Percentiles rank a stretch among this genome's conserved stretches.
Conservation (phyloP, 768 basidiomycete genomes). For the Boletus fagicola region DNA sequence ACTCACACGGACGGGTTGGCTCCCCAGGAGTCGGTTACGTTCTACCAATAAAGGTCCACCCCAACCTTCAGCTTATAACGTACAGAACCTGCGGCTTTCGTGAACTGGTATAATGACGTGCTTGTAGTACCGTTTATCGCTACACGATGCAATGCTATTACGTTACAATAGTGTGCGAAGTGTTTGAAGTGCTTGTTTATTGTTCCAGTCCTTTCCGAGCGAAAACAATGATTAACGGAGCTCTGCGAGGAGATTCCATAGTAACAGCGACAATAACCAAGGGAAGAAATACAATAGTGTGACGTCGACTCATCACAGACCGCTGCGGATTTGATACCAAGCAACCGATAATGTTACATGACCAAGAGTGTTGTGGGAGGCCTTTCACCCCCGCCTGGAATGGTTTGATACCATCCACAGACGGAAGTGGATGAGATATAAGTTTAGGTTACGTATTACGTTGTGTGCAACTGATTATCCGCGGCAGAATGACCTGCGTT, state of each 20-base stretch:
- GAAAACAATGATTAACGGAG: constrained; percentile 8
- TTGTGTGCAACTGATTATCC: constrained; percentile 26
- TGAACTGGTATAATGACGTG: constrained; percentile 13
- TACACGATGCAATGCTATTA: constrained; percentile 4
- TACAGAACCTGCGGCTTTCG: constrained; percentile 18
- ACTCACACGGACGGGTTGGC: constrained; percentile 36
- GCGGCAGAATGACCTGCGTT: constrained; percentile 31
- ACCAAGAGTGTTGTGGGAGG: constrained; percentile 25
- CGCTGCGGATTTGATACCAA: constrained; percentile 17
- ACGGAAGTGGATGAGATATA: constrained; percentile 20
- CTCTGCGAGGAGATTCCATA: constrained; percentile 1
- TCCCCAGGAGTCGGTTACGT: constrained; percentile 23
- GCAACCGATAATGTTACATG: constrained; percentile 26
- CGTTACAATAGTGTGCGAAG: constrained; percentile 2
- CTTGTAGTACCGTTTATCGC: neutral
- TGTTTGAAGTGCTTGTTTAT: constrained; percentile 2
- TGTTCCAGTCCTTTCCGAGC: constrained; percentile 7
- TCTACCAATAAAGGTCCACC: constrained; percentile 5
- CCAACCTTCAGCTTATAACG: constrained; percentile 20
- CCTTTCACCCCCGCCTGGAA: constrained; percentile 14
- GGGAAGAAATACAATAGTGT: constrained; percentile 13
- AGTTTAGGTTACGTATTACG: constrained; percentile 34
- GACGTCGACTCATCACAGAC: constrained; percentile 10
- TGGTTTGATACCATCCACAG: constrained; percentile 9
- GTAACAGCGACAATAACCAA: constrained; percentile 19